Evolutionary conservation across 495 filamentous ascomycete species (phyloP), one percentile per base, ranked within the genome.

Genomic region (Stereocaulon alpinum): DNA sequence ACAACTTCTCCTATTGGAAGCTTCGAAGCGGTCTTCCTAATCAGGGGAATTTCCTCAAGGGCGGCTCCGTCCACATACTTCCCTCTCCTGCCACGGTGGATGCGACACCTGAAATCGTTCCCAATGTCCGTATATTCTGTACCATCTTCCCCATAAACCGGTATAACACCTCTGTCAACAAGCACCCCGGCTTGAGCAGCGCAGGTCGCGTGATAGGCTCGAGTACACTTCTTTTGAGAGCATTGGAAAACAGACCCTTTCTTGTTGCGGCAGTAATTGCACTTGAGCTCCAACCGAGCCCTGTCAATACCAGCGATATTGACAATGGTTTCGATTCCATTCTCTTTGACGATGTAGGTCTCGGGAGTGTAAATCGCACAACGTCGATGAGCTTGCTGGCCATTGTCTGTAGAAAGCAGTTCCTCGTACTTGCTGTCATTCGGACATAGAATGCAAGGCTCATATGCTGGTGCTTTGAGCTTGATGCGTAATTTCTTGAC

Each of bases 201-300:
- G 67, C 93, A 99, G 15, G 90, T 97, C 2, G 91, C 89, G 71
- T 99, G 93, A 69, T 95, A 99, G 3, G 94, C 85, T 60, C 92
- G 78, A 27, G 87, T 87, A 69, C 93, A 99, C 71, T 96, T 97
- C 76, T 90, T 93, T 59, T 86, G 84, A 7, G 89, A 93, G 74
- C 93, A 99, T 71, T 99, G 93, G 76, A 99, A 95, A 72, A 91
- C 95, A 17, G 91, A 87, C 30, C 93, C 93, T 61, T 86, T 89
- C 68, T 90, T 93, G 50, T 89, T 92, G 40, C 90, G 88, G 68
- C 93, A 99, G 71, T 89, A 95, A 52, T 91, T 82, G 72, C 93
- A 99, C 69, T 91, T 95, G 58, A 97, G 82, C 10, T 93, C 90
- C 65, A 93, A 71, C 12, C 93, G 86, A 59, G 84, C 91, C 71